Base-by-base conservation (phyloP, 2,329 filamentous ascomycete species). In the Phialophora verrucosa region DNA sequence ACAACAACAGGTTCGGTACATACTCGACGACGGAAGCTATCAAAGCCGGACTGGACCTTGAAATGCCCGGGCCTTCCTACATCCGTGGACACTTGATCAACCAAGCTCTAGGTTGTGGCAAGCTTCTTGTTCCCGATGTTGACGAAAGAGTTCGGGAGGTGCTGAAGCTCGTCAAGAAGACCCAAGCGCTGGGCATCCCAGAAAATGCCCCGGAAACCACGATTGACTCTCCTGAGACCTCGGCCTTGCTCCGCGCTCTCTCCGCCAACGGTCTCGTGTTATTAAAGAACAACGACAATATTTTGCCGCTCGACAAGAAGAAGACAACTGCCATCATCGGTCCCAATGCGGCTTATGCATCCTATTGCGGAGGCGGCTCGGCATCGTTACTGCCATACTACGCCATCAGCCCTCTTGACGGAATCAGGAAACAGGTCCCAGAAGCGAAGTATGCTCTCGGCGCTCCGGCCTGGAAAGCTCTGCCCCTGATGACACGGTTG, bases 231-330 rank as follows among this genome's bases (percentile, higher is more conserved):
- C 82, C 84, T 0, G 84, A 90, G 74, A 87, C 87, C 44, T 84
- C 88, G 4, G 84, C 83, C 17, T 80, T 92, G 54, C 83, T 92
- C 25, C 84, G 91, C 20, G 82, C 84, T 62, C 83, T 90, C 27
- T 89, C 88, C 20, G 85, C 87, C 4, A 89, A 92, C 74, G 87
- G 87, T 3, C 87, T 91, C 8, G 90, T 92, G 1, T 81, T 93
- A 12, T 79, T 93, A 57, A 92, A 92, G 78, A 93, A 93, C 70
- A 84, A 91, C 12, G 83, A 84, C 44, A 80, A 80, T 14, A 75
- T 89, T 0, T 80, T 93, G 1, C 91, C 91, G 0, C 74, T 86
- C 60, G 76, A 78, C 47, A 81, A 79, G 55, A 75, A 77, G 27
- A 78, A 81, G 64, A 78, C 81, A 0, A 77, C 84, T 12, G 80